These are phyloP conservation scores for Sporothrix brasiliensis DNA, from an alignment of 2,329 filamentous ascomycete species.

Conservation along the genomic window DNA sequence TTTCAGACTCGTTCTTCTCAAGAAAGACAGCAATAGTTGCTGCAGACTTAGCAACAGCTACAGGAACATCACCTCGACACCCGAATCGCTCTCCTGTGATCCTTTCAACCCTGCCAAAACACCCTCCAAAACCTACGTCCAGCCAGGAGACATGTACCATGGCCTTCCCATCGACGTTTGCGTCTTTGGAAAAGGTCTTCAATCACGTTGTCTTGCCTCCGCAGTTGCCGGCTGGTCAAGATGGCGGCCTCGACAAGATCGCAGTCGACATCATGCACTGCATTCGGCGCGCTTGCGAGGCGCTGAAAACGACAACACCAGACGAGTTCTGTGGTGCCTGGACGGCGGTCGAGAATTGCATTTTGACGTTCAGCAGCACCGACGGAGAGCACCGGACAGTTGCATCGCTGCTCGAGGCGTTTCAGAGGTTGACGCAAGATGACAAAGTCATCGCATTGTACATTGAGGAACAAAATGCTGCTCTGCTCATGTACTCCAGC, in stretches of 20 bases:
- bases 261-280: neutral
- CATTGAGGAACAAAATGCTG: constrained; percentile 41
- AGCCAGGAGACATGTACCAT: neutral
- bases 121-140: neutral
- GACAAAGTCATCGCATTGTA: constrained; percentile 27
- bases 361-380: neutral
- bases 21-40: no score
- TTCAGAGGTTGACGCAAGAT: neutral
- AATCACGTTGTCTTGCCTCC: constrained; percentile 2
- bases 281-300: neutral
- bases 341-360: neutral
- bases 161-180: neutral
- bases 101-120: no score
- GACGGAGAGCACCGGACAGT: neutral
- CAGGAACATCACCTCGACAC: no score
- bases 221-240: neutral
- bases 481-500: constrained; percentile 40
- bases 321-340: neutral
- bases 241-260: neutral
- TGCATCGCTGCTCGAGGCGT: neutral
- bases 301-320: neutral
- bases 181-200: neutral
- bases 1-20: neutral
- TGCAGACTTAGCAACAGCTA: no score
- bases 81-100: no score